Evolutionary conservation across 768 basidiomycete species (phyloP), one percentile per base, ranked within the genome.

Genomic region (Tricholomella constricta): DNA sequence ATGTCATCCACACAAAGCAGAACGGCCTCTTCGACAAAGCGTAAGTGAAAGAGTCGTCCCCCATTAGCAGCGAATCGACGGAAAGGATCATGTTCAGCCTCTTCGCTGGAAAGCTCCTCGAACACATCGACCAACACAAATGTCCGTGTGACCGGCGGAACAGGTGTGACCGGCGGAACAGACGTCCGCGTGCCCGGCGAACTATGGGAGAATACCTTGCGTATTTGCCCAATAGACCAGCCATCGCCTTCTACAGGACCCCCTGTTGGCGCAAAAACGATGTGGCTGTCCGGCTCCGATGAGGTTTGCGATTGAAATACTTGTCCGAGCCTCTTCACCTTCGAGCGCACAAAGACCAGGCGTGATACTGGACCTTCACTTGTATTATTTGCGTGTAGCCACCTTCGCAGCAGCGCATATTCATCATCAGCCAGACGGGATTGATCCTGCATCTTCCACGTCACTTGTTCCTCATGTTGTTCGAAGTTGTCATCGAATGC

Each of bases 261-360:
- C n/a, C n/a, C n/a, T n/a, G n/a, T 14, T 17, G 43, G 9, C 10
- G 40, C 40, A 34, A 63, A 59, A 38, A 61, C 54, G 4, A 65
- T 19, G 8, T 50, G 48, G 27, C 63, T 55, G 5, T 58, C 57
- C 9, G 45, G 46, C 4, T 50, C 40, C 3, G 52, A 52, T 34
- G 51, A 52, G 6, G 6, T 31, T 6, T 31, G 31, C 2, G 15
- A 8, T 36, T 53, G 47, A 41, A 54, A 65, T 10, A 27, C 32
- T 17, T 54, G 52, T 31, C 52, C 52, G 14, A 54, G 34, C 7
- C 38, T 17, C 14, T 23, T 10, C 26, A 55, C 58, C 52, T 22
- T 23, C 29, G 20, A 15, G 10, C 9, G 37, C 32, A 52, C 51
- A 25, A 25, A n/a, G n/a, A n/a, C n/a, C n/a, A n/a, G n/a, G n/a